phyloP scores from a whole-genome alignment of 202 grass and related monocot species.

The Bolboschoenoplectus hybrid region DNA sequence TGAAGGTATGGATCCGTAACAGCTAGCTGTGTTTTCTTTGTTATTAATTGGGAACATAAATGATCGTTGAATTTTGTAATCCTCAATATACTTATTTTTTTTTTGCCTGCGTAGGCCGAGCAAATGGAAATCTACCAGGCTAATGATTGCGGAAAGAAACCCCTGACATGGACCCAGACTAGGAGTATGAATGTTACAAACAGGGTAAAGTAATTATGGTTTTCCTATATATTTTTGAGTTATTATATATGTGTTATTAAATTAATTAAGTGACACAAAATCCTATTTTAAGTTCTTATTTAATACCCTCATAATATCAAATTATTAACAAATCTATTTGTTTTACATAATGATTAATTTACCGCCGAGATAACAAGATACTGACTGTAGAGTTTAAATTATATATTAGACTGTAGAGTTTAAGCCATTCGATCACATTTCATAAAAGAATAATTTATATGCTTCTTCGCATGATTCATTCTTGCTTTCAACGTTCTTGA shows the following conservation, averaged over 20 bases:
- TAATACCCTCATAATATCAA: too few species aligned
- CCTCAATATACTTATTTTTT: too few species aligned
- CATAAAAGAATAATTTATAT: too few species aligned
- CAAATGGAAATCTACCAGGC: slow-evolving; percentile 53
- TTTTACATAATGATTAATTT: too few species aligned
- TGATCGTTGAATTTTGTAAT: background rate
- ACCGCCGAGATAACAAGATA: background rate
- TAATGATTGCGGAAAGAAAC: slow-evolving; percentile 55
- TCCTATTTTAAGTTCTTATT: too few species aligned
- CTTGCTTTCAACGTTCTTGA: too few species aligned
- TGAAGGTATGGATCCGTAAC: slow-evolving; percentile 42
- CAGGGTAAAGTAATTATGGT: slow-evolving; percentile 39
- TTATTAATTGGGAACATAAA: background rate
- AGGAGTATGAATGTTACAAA: slow-evolving; percentile 70
- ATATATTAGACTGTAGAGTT: background rate
- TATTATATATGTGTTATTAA: too few species aligned
- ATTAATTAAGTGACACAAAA: too few species aligned
- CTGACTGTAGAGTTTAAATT: background rate
- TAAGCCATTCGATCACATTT: background rate
- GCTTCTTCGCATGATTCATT: too few species aligned
- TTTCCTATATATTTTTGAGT: too few species aligned
- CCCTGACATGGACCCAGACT: slow-evolving; percentile 77
- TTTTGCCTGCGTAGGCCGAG: slow-evolving; percentile 40
- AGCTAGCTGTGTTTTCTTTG: background rate
- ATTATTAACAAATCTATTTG: too few species aligned